These are phyloP conservation scores for Lepidium africanum DNA, from an alignment of 345 rosid species.

Conservation along the genomic window DNA sequence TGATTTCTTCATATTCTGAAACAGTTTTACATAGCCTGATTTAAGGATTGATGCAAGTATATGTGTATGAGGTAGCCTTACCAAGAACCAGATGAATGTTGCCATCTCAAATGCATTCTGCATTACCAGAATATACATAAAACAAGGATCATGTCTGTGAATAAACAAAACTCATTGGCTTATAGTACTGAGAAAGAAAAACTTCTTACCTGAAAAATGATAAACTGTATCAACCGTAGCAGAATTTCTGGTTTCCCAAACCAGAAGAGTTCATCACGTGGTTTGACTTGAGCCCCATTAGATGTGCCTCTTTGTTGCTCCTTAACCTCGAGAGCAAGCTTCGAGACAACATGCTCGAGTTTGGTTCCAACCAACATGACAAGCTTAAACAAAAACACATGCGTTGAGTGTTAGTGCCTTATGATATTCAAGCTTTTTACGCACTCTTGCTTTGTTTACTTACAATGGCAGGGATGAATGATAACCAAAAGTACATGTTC, in stretches of 20 bases:
- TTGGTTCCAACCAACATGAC: conserved; percentile 88
- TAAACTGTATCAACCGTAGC: conserved; percentile 65
- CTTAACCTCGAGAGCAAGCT: conserved; percentile 73
- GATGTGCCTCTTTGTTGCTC: conserved; percentile 63
- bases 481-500: conserved; percentile 90
- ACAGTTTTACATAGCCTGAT: not conserved
- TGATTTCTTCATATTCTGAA: not conserved
- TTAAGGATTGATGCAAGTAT: not conserved
- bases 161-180: not conserved
- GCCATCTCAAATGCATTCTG: conserved; percentile 99
- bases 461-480: conserved; percentile 90
- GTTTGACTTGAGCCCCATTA: conserved; percentile 71
- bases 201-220: conserved; percentile 70
- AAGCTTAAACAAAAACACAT: conserved; percentile 38
- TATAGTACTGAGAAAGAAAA: not conserved
- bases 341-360: conserved; percentile 87
- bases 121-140: conserved; percentile 14
- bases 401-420: not conserved
- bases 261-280: conserved; percentile 90
- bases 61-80: conserved; percentile 23
- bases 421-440: not conserved
- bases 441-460: conserved; percentile 25
- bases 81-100: conserved; percentile 90
- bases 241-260: conserved; percentile 84
- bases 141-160: not conserved